Conservation (phyloP, 108 stramenopile species). For the Pseudonitzschia pungens region DNA sequence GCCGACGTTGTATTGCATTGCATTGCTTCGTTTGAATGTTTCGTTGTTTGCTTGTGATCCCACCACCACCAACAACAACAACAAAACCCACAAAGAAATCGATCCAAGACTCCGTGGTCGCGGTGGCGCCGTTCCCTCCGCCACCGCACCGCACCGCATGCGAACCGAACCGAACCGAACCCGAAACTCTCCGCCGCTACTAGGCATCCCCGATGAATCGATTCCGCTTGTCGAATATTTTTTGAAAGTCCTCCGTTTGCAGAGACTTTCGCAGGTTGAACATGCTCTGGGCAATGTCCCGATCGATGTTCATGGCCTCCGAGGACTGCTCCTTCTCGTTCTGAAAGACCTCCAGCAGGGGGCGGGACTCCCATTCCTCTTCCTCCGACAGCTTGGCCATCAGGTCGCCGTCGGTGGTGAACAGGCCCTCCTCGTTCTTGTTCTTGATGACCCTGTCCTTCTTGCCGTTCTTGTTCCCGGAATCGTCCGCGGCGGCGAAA, state of each 20-base stretch:
- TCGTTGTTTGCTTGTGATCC: no score
- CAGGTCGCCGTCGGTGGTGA: slow-evolving; percentile 71
- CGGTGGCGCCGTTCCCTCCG: no score
- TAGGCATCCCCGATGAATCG: slow-evolving; percentile 74
- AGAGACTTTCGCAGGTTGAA: slow-evolving; percentile 55
- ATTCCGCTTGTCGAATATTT: slow-evolving; percentile 82
- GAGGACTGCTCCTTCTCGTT: slow-evolving; percentile 22
- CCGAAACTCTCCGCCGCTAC: neutral
- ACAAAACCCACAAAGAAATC: no score
- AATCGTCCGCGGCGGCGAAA: slow-evolving; percentile 18
- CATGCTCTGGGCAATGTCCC: slow-evolving; percentile 70
- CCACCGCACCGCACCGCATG: no score
- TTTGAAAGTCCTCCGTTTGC: slow-evolving; percentile 67
- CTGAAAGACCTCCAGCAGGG: slow-evolving; percentile 52
- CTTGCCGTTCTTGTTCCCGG: slow-evolving; percentile 14
- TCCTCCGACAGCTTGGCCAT: slow-evolving; percentile 72
- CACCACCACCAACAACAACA: no score
- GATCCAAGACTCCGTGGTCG: no score
- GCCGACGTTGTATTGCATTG: no score
- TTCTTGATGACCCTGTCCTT: slow-evolving; percentile 40
- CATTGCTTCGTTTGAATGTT: no score
- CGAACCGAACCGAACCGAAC: no score
- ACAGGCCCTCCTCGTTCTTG: slow-evolving; percentile 44
- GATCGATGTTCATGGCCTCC: slow-evolving; percentile 42
- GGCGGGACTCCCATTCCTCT: slow-evolving; percentile 73